Evolutionary conservation across 2,329 filamentous ascomycete species (phyloP).

Genomic region (Diaporthe caulivora): DNA sequence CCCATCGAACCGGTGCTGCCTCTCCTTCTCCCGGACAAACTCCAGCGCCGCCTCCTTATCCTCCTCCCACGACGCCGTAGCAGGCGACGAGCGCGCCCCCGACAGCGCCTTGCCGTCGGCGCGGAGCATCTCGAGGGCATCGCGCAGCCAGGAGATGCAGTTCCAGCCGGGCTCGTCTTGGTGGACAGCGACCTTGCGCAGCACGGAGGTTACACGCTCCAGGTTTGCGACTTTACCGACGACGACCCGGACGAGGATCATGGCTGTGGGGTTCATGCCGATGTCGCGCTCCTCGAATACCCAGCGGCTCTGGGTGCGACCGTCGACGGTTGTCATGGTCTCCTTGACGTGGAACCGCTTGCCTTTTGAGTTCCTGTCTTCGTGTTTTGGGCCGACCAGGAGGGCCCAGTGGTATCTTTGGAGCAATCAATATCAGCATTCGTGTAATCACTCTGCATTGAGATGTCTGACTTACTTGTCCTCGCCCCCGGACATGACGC

Average conservation of each 20-base stretch:
- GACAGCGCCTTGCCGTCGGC: neutral
- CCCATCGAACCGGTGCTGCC: constrained; percentile 25
- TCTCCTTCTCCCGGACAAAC: constrained; percentile 10
- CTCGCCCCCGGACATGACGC: constrained; percentile 44
- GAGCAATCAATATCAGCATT: neutral
- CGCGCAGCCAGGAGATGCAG: constrained; percentile 22
- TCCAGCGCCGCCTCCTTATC: neutral
- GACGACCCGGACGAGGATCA: constrained; percentile 33
- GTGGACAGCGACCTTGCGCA: neutral
- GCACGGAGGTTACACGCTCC: neutral
- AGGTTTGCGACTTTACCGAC: neutral
- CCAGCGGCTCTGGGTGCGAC: constrained; percentile 20
- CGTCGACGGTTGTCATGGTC: constrained; percentile 2
- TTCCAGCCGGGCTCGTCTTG: constrained; percentile 20
- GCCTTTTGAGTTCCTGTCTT: constrained; percentile 23
- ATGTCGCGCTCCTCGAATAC: constrained; percentile 26
- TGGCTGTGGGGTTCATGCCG: constrained; percentile 33
- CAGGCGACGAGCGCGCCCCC: neutral
- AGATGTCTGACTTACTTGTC: constrained; percentile 42
- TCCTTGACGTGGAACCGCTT: constrained; percentile 32
- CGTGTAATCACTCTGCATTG: neutral
- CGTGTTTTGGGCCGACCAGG: constrained; percentile 45
- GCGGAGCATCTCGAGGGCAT: constrained; percentile 8
- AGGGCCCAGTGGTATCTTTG: constrained; percentile 48
- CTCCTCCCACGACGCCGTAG: neutral